Evolutionary conservation across 1,139 yeast species (phyloP).

Genomic region (Yamadazyma siamensis): DNA sequence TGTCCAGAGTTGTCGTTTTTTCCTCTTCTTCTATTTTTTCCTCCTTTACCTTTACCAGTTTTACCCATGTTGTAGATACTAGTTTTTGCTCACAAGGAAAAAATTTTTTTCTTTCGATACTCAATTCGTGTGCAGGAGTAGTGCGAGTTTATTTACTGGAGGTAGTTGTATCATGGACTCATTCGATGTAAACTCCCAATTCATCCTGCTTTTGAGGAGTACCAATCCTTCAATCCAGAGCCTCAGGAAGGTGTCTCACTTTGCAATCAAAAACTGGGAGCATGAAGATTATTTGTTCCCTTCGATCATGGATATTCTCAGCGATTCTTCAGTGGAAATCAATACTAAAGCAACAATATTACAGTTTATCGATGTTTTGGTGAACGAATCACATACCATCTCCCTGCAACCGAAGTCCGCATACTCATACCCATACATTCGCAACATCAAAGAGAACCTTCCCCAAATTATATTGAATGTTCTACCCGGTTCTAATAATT

Average conservation of each 20-base stretch:
- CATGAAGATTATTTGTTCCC: conserved; percentile 72
- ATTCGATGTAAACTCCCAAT: conserved; percentile 71
- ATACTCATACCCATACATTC: conserved; percentile 44
- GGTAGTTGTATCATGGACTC: conserved; percentile 54
- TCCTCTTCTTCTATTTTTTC: conserved; percentile 97
- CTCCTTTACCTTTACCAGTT: conserved; percentile 57
- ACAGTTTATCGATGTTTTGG: conserved; percentile 63
- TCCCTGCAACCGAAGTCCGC: conserved; percentile 32
- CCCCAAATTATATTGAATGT: conserved; percentile 50
- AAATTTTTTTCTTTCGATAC: conserved; percentile 3
- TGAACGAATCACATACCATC: conserved; percentile 33
- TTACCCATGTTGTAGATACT: conserved; percentile 51
- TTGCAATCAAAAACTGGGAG: conserved; percentile 56
- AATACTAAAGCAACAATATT: conserved; percentile 65
- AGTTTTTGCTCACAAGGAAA: conserved; percentile 2
- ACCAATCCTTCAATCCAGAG: conserved; percentile 63
- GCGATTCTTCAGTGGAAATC: conserved; percentile 44
- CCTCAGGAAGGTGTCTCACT: conserved; percentile 54
- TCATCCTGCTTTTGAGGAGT: conserved; percentile 55
- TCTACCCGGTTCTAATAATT: conserved; percentile 45
- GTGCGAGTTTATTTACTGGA: not conserved
- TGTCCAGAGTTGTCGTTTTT: conserved; percentile 90
- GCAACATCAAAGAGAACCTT: conserved; percentile 35
- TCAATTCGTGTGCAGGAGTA: conserved; percentile 4
- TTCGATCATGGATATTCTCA: conserved; percentile 65